Conservation (phyloP, 2,329 filamentous ascomycete species). For the Monilinia laxa region DNA sequence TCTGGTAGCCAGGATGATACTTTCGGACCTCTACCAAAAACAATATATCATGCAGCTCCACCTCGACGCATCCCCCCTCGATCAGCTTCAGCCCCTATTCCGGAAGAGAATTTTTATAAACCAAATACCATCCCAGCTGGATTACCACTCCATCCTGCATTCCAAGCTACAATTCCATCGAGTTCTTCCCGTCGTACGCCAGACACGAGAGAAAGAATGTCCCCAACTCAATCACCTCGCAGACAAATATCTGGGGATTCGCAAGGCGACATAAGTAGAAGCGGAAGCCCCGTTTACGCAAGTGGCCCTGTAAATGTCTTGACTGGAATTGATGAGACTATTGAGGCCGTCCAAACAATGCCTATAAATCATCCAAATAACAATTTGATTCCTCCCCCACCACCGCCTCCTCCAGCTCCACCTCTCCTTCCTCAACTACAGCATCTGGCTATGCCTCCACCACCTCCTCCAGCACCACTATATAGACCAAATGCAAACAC, state of each 20-base stretch:
- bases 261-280: constrained; percentile 35
- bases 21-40: constrained; percentile 39
- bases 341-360: constrained; percentile 42
- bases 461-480: constrained; percentile 60
- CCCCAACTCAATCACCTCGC: constrained; percentile 33
- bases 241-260: constrained; percentile 39
- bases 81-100: constrained; percentile 62
- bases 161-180: constrained; percentile 42
- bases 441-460: constrained; percentile 60
- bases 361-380: constrained; percentile 49
- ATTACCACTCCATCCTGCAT: constrained; percentile 46
- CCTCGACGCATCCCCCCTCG: constrained; percentile 50
- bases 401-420: constrained; percentile 52
- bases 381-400: constrained; percentile 50
- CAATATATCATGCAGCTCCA: constrained; percentile 43
- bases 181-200: constrained; percentile 38
- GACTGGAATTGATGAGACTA: constrained; percentile 50
- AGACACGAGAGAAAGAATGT: constrained; percentile 29
- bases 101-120: constrained; percentile 45
- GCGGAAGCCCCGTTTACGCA: constrained; percentile 35
- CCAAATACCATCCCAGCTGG: constrained; percentile 39
- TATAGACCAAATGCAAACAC: constrained; percentile 44
- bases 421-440: constrained; percentile 62
- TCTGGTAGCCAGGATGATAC: constrained; percentile 36
- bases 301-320: constrained; percentile 36